Base-by-base conservation (phyloP, 768 basidiomycete genomes). In the Pleurotus ostreatus region DNA sequence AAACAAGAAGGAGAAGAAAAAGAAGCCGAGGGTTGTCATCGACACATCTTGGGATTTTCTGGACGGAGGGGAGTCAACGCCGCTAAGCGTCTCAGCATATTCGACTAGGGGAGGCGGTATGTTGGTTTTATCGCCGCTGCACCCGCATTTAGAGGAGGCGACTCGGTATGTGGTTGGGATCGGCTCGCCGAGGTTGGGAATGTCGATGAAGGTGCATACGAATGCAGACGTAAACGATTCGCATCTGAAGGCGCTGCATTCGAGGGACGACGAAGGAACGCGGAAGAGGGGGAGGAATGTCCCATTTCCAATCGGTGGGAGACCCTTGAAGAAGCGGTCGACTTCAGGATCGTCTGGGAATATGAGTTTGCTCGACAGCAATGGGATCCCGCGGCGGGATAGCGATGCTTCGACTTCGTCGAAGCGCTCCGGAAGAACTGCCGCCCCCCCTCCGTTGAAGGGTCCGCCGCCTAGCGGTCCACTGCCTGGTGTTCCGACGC, bases 1-100 rank as follows among this genome's bases (percentile, higher is more conserved):
- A 26, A 55, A 49, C 45, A 59, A 40, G 37, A 58, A 52, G 57
- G 46, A 25, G 44, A 23, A 47, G 30, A 58, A 39, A 20, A 40
- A 20, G 25, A 16, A 45, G 60, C 48, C 48, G 3, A 23, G 51
- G 11, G 51, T 40, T n/a, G 51, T 41, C 7, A 40, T 53, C 23
- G 51, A 53, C 6, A 53, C 51, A 20, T 53, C 51, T 18, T 53
- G 51, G 51, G 51, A 53, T 22, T 53, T 53, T 22, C 23, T 53
- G 8, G 51, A 53, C 18, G 48, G 48, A 34, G 41, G 20, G 22
- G 51, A 53, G 39, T 53, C 18, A 5, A 53, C 51, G 20, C 51
- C 51, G 11, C 22, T 18, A 4, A 34, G 37, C 26, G 7, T n/a
- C 13, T 34, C 48, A 13, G 48, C 48, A 7, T 34, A 34, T 3